phyloP scores from a whole-genome alignment of 1,284 basidiomycete species.

The Tilletiaria anomala region DNA sequence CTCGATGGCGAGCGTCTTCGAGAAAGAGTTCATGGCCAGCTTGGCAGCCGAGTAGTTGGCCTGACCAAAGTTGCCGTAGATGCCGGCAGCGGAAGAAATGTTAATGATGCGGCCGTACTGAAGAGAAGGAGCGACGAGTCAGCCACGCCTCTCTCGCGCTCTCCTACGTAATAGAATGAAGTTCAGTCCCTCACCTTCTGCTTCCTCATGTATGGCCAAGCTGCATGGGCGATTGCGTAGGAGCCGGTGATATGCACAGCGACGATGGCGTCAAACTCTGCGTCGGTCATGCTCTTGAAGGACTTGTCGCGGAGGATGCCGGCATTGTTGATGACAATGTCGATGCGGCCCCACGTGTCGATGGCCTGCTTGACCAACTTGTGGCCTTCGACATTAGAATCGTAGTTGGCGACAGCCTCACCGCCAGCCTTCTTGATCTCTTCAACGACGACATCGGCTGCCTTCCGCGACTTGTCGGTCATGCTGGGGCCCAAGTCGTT shows the following conservation, averaged over 20 bases:
- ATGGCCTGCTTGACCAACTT: constrained; percentile 76
- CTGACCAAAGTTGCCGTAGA: constrained; percentile 82
- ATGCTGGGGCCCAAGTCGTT: constrained; percentile 45
- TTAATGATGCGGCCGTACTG: constrained; percentile 35
- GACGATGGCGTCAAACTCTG: constrained; percentile 47
- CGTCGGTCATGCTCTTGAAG: constrained; percentile 42
- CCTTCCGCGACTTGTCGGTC: constrained; percentile 77
- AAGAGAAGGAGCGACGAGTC: background rate
- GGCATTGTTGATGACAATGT: constrained; percentile 69
- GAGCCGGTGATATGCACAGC: constrained; percentile 90
- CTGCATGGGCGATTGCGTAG: constrained; percentile 87
- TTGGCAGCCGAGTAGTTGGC: constrained; percentile 81
- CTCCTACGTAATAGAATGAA: background rate
- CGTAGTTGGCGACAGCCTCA: constrained; percentile 56
- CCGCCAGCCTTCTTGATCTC: constrained; percentile 60
- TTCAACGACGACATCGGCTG: constrained; percentile 74
- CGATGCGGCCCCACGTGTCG: constrained; percentile 66
- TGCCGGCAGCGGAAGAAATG: constrained; percentile 40
- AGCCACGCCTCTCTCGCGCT: background rate
- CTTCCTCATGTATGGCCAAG: constrained; percentile 83
- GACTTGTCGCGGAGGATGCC: constrained; percentile 63
- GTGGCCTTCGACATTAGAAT: constrained; percentile 75
- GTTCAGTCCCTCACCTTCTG: constrained; percentile 48
- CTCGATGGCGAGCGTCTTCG: constrained; percentile 70
- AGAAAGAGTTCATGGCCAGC: constrained; percentile 57